Evolutionary conservation across 805 yeast species (phyloP).

Genomic region (Candida coleopterorum): DNA sequence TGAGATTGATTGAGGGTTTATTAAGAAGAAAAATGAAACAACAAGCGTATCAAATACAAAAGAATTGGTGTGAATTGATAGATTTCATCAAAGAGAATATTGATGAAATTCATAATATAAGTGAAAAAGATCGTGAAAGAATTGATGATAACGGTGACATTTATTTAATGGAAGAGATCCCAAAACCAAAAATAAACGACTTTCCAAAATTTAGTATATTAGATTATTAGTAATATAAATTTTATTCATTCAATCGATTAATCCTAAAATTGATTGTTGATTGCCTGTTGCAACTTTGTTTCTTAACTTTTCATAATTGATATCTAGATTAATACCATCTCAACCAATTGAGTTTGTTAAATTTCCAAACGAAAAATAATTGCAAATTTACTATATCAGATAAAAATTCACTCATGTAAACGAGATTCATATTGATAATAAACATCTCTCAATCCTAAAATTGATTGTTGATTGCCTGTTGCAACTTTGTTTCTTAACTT

Average conservation of each 20-base stretch:
- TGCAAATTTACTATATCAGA: too few species aligned
- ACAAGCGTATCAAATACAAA: constrained; percentile 80
- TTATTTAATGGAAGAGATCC: constrained; percentile 71
- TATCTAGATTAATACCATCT: too few species aligned
- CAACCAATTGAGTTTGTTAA: too few species aligned
- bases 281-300: too few species aligned
- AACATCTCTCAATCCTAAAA: constrained; percentile 14
- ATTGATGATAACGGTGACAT: constrained; percentile 84
- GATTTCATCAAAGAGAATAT: constrained; percentile 54
- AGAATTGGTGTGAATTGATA: constrained; percentile 54
- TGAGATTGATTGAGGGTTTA: constrained; percentile 67
- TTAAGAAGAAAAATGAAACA: constrained; percentile 66
- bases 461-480: too few species aligned
- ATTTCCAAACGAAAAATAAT: too few species aligned
- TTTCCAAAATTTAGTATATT: constrained; percentile 56
- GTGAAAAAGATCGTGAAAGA: constrained; percentile 85
- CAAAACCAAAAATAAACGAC: constrained; percentile 59
- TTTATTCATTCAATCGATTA: too few species aligned
- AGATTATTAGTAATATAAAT: constrained; percentile 44
- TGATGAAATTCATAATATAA: constrained; percentile 72
- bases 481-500: too few species aligned
- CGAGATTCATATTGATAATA: constrained; percentile 10
- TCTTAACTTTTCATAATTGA: too few species aligned
- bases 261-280: too few species aligned
- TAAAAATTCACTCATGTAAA: too few species aligned